These are phyloP conservation scores for Pythium biforme DNA, from an alignment of 352 stramenopile genomes.

Conservation along the genomic window DNA sequence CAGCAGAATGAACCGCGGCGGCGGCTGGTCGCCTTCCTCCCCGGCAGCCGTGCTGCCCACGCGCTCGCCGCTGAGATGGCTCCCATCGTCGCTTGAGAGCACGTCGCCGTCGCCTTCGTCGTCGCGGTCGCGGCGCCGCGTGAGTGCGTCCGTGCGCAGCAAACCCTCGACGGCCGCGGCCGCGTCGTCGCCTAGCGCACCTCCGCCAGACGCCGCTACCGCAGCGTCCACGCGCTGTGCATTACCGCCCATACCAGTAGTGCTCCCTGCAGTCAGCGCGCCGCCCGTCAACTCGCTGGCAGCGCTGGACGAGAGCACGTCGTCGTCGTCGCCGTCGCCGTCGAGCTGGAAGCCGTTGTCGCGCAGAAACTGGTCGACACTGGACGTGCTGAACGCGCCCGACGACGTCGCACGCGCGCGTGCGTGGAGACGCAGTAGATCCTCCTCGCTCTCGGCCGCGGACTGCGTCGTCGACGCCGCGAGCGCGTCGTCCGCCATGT, in stretches of 20 bases:
- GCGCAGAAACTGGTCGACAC: constrained; percentile 76
- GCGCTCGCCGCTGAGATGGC: constrained; percentile 20
- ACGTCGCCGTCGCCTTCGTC: constrained; percentile 29
- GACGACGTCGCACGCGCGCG: constrained; percentile 9
- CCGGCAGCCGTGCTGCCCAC: constrained; percentile 21
- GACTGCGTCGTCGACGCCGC: constrained; percentile 25
- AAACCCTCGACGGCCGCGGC: constrained; percentile 7
- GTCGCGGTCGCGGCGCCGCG: constrained; percentile 2
- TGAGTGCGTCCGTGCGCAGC: constrained; percentile 9
- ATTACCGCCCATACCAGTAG: too few relatives aligned
- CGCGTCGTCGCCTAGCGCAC: background rate
- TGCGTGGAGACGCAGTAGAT: constrained; percentile 17
- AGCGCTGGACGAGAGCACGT: constrained; percentile 33
- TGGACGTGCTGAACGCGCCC: constrained; percentile 57
- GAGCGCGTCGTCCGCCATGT: constrained; percentile 10
- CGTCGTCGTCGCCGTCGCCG: constrained; percentile 27
- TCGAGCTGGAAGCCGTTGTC: constrained; percentile 74
- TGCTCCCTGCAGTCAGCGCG: too few relatives aligned
- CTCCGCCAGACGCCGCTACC: too few relatives aligned
- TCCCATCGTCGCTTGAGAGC: constrained; percentile 36
- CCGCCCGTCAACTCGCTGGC: constrained; percentile 7
- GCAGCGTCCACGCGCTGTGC: background rate
- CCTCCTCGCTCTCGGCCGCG: constrained; percentile 33
- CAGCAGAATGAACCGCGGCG: constrained; percentile 62
- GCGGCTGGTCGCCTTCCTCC: constrained; percentile 32